Conservation (phyloP, 805 yeast genomes). For the Sporopachydermia lactativora region DNA sequence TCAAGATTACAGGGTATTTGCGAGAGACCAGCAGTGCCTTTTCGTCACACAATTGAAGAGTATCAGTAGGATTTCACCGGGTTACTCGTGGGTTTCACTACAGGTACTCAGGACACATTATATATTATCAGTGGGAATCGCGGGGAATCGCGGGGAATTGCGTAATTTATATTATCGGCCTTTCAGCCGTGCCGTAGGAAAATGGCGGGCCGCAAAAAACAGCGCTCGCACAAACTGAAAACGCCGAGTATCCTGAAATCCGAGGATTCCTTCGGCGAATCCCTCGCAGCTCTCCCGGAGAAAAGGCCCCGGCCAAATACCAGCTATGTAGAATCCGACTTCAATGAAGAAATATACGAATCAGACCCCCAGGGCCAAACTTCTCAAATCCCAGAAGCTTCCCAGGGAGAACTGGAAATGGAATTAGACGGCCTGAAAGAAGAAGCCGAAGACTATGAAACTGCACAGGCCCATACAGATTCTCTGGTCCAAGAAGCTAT, state of each 20-base stretch:
- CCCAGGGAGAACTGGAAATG: neutral
- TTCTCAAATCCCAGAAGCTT: constrained; percentile 3
- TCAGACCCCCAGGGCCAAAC: constrained; percentile 4
- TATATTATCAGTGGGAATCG: too few relatives aligned
- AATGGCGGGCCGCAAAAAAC: too few relatives aligned
- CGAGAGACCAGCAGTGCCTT: too few relatives aligned
- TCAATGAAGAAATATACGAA: constrained; percentile 9
- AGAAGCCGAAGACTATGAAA: neutral
- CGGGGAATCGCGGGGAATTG: too few relatives aligned
- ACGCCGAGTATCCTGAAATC: neutral
- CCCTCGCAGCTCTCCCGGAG: neutral
- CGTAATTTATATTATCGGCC: too few relatives aligned
- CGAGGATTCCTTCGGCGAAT: neutral
- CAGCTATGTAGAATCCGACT: constrained; percentile 9
- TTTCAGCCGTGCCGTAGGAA: too few relatives aligned
- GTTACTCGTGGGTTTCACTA: too few relatives aligned
- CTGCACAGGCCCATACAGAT: neutral
- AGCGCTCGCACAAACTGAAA: too few relatives aligned
- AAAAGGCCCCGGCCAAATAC: constrained; percentile 4
- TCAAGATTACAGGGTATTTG: too few relatives aligned
- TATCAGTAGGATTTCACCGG: too few relatives aligned
- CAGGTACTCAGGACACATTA: too few relatives aligned
- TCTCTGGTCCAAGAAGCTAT: neutral
- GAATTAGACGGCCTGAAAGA: neutral
- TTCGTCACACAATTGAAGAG: too few relatives aligned